Conservation (phyloP, 106 monocot species). For the Agapanthus africanus region DNA sequence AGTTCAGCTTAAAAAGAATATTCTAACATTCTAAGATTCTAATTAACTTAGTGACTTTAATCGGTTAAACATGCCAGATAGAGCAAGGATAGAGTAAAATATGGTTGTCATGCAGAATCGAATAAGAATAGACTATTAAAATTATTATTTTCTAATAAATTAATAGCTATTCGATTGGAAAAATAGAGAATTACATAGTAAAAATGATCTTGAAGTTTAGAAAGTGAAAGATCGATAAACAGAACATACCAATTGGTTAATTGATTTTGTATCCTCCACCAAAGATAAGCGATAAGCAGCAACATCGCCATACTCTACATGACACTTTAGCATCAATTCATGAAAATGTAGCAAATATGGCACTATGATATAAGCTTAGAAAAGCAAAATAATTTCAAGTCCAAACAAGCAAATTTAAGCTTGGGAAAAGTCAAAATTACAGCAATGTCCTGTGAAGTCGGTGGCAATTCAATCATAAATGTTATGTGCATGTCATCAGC, state of each 20-base stretch:
- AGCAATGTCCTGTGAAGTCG: neutral
- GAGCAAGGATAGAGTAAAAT: neutral
- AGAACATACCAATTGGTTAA: slow-evolving; percentile 77
- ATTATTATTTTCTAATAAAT: neutral
- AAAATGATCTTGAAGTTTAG: neutral
- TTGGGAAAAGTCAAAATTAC: too few species aligned
- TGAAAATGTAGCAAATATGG: too few species aligned
- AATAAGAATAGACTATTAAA: too few species aligned
- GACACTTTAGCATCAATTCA: neutral
- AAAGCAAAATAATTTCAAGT: neutral
- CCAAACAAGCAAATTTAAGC: slow-evolving; percentile 5
- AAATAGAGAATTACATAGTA: neutral
- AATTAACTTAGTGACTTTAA: neutral
- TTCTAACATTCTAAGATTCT: neutral
- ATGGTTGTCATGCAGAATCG: neutral
- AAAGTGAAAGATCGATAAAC: slow-evolving; percentile 1
- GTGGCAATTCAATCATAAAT: neutral
- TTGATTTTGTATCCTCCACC: slow-evolving; percentile 91
- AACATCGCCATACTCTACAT: slow-evolving; percentile 93
- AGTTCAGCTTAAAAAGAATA: neutral
- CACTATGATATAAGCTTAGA: neutral
- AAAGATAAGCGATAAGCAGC: slow-evolving; percentile 92
- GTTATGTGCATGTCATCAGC: neutral
- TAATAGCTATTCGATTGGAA: neutral
- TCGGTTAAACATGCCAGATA: too few species aligned